Conservation (phyloP, 768 basidiomycete species). For the Tricholoma matsutake region DNA sequence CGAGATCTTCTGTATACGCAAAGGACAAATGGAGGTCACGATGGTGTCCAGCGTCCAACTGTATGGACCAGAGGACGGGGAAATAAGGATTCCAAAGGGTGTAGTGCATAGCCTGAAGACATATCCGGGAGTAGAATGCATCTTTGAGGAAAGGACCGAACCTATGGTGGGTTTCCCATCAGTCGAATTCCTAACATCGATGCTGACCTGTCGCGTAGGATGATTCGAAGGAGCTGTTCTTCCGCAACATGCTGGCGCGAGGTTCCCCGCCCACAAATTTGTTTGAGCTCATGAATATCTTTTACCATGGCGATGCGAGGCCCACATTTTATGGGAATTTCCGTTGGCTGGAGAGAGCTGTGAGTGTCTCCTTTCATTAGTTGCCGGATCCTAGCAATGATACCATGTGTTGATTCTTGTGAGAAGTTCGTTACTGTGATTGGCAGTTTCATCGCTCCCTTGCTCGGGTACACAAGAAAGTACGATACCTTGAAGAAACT, state of each 20-base stretch:
- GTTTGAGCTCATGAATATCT: slow-evolving; percentile 1
- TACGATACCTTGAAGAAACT: too few relatives aligned
- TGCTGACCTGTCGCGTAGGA: slow-evolving; percentile 17
- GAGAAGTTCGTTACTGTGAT: slow-evolving; percentile 24
- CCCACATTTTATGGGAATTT: slow-evolving; percentile 21
- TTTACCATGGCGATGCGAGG: slow-evolving; percentile 25
- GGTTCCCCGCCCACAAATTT: slow-evolving; percentile 6
- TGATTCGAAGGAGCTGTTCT: slow-evolving; percentile 32
- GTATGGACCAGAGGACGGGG: slow-evolving; percentile 30
- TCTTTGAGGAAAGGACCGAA: slow-evolving; percentile 29
- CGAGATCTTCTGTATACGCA: slow-evolving; percentile 27
- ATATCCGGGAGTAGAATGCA: slow-evolving; percentile 24
- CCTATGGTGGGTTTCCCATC: slow-evolving; percentile 23
- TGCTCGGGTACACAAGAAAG: slow-evolving; percentile 22
- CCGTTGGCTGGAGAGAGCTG: slow-evolving; percentile 23
- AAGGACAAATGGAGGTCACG: slow-evolving; percentile 28
- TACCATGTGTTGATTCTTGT: too few relatives aligned
- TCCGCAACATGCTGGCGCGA: slow-evolving; percentile 24
- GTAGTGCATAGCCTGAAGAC: slow-evolving; percentile 24
- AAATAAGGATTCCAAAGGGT: slow-evolving; percentile 27
- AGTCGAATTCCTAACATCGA: background rate
- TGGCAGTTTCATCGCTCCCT: slow-evolving; percentile 23
- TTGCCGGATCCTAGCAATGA: too few relatives aligned
- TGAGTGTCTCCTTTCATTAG: background rate
- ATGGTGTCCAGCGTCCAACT: slow-evolving; percentile 18